These are phyloP conservation scores for Zalaria sp. DNA, from an alignment of 2,329 filamentous ascomycete genomes.

Conservation along the genomic window DNA sequence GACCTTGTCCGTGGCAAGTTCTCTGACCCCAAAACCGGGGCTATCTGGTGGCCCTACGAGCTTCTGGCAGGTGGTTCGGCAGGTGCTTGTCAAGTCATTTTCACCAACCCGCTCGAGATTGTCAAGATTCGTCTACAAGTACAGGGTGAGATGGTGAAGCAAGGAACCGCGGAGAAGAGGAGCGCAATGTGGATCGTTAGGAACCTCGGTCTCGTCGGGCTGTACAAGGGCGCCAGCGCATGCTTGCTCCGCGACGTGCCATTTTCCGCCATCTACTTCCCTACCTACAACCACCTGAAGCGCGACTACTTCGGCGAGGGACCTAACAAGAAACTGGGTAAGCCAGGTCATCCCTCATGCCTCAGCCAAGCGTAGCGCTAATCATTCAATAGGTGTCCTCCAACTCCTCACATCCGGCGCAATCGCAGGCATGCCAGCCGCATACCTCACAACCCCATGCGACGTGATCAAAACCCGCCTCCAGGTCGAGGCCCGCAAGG, in stretches of 20 bases:
- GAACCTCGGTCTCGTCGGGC: slow-evolving; percentile 81
- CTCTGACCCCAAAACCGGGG: slow-evolving; percentile 57
- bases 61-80: slow-evolving; percentile 78
- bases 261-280: slow-evolving; percentile 98
- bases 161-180: slow-evolving; percentile 64
- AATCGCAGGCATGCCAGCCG: slow-evolving; percentile 48
- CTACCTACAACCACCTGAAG: slow-evolving; percentile 89
- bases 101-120: slow-evolving; percentile 96
- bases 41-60: slow-evolving; percentile 59
- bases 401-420: slow-evolving; percentile 91
- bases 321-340: slow-evolving; percentile 63
- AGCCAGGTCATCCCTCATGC: background rate
- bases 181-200: slow-evolving; percentile 96
- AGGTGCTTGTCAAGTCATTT: slow-evolving; percentile 91
- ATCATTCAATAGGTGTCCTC: slow-evolving; percentile 41
- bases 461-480: slow-evolving; percentile 99
- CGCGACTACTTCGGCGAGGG: slow-evolving; percentile 87
- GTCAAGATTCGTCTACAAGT: slow-evolving; percentile 98
- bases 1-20: slow-evolving; percentile 71
- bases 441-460: slow-evolving; percentile 88
- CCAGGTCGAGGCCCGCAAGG: slow-evolving; percentile 94
- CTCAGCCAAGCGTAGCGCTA: background rate
- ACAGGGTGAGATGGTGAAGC: slow-evolving; percentile 86
- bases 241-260: slow-evolving; percentile 92
- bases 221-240: slow-evolving; percentile 93